Evolutionary conservation across 257 asterid species (phyloP).

Genomic region (Gentiana dahurica): DNA sequence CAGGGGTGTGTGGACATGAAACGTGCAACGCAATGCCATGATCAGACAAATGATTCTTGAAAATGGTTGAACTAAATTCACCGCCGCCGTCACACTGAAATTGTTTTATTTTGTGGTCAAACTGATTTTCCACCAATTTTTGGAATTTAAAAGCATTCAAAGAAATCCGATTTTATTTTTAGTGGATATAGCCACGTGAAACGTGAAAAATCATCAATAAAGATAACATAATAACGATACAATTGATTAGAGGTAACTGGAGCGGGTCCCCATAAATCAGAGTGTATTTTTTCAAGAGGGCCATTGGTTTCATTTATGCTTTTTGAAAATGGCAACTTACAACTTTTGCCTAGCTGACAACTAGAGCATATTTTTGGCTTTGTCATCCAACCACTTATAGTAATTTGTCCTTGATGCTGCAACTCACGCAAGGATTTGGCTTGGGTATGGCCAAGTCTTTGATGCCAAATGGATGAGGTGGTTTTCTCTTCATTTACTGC

Average conservation of each 20-base stretch:
- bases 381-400: too few relatives aligned
- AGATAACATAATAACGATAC: neutral
- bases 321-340: too few relatives aligned
- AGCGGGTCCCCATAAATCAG: neutral
- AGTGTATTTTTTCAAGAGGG: neutral
- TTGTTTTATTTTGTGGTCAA: neutral
- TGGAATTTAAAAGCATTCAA: neutral
- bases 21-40: constrained; percentile 1
- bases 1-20: neutral
- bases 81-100: neutral
- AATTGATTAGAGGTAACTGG: neutral
- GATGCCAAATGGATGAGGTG: too few relatives aligned
- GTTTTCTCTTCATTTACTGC: too few relatives aligned
- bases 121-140: neutral
- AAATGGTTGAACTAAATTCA: neutral
- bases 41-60: neutral
- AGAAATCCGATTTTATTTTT: neutral
- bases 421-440: too few relatives aligned
- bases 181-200: too few relatives aligned
- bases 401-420: too few relatives aligned
- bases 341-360: too few relatives aligned
- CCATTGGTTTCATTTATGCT: too few relatives aligned
- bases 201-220: neutral
- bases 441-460: too few relatives aligned
- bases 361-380: too few relatives aligned